Evolutionary conservation across 768 basidiomycete species (phyloP).

Genomic region (Mycena rosella): DNA sequence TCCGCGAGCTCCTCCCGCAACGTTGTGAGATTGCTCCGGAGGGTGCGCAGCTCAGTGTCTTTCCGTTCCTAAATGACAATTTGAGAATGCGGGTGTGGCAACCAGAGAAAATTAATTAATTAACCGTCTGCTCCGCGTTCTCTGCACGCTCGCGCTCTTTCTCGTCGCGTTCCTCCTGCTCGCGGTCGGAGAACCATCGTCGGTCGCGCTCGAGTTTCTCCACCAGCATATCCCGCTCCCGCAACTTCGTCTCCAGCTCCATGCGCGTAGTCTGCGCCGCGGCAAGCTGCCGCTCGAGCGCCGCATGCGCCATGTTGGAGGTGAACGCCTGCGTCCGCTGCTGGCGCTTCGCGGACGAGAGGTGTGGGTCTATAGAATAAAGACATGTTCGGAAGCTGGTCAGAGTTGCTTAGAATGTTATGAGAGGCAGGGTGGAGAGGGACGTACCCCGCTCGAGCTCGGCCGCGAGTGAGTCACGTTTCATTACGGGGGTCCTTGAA

Average conservation of each 20-base stretch:
- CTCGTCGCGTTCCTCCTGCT: conserved; percentile 76
- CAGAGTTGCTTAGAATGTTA: conserved; percentile 27
- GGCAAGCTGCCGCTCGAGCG: conserved; percentile 77
- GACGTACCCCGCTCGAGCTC: conserved; percentile 73
- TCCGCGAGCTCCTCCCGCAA: conserved; percentile 73
- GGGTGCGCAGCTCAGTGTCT: conserved; percentile 64
- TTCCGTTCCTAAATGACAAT: conserved; percentile 54
- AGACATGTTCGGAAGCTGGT: conserved; percentile 24
- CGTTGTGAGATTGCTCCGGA: conserved; percentile 61
- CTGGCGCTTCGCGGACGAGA: conserved; percentile 75
- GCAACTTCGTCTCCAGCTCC: conserved; percentile 76
- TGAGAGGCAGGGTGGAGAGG: neutral
- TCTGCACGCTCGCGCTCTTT: conserved; percentile 68
- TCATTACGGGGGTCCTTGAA: conserved; percentile 49
- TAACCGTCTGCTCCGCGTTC: conserved; percentile 72
- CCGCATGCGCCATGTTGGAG: conserved; percentile 70
- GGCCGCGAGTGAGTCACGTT: conserved; percentile 76
- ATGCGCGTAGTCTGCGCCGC: conserved; percentile 70
- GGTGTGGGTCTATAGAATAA: conserved; percentile 66
- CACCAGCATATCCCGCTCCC: conserved; percentile 72
- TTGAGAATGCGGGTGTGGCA: conserved; percentile 1
- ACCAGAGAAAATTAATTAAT: neutral
- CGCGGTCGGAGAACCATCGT: conserved; percentile 75
- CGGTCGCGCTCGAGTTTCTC: conserved; percentile 80
- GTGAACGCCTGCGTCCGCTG: conserved; percentile 75